These are phyloP conservation scores for Mrakia blollopis DNA, from an alignment of 768 basidiomycete species.

Conservation along the genomic window DNA sequence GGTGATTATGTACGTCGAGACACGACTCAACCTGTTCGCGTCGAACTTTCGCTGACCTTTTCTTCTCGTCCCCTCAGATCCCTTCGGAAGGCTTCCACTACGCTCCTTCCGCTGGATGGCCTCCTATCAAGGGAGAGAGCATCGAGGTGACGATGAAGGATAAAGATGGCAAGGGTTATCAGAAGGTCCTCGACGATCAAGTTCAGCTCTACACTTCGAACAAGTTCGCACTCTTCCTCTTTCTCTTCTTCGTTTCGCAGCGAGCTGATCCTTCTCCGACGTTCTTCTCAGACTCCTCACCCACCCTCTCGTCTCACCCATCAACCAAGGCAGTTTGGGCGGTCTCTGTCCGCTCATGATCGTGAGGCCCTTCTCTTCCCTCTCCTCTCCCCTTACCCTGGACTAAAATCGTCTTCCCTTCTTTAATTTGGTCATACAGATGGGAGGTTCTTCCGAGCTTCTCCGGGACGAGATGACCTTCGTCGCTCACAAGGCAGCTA, in stretches of 20 bases:
- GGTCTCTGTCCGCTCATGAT: constrained; percentile 82
- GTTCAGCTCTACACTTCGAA: constrained; percentile 50
- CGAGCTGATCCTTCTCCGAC: too few species aligned
- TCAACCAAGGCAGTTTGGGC: constrained; percentile 68
- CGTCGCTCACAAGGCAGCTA: constrained; percentile 77
- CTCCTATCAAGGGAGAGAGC: constrained; percentile 19
- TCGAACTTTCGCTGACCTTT: neutral
- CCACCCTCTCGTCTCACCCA: constrained; percentile 66
- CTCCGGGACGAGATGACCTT: constrained; percentile 33
- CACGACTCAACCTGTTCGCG: neutral
- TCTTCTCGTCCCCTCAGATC: neutral
- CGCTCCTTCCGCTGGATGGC: constrained; percentile 25
- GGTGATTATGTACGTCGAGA: constrained; percentile 11
- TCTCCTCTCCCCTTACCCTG: too few species aligned
- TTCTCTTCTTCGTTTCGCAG: too few species aligned
- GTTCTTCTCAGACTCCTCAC: constrained; percentile 49
- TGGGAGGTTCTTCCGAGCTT: constrained; percentile 36
- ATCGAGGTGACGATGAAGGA: constrained; percentile 10
- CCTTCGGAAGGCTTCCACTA: constrained; percentile 29
- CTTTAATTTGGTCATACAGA: neutral
- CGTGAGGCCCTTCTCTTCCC: neutral
- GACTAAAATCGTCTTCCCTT: too few species aligned
- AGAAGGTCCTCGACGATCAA: constrained; percentile 20
- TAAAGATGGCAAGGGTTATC: neutral
- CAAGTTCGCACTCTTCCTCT: neutral